These are phyloP conservation scores for Lenwebbia sp. DNA, from an alignment of 345 rosid genomes.

Conservation along the genomic window DNA sequence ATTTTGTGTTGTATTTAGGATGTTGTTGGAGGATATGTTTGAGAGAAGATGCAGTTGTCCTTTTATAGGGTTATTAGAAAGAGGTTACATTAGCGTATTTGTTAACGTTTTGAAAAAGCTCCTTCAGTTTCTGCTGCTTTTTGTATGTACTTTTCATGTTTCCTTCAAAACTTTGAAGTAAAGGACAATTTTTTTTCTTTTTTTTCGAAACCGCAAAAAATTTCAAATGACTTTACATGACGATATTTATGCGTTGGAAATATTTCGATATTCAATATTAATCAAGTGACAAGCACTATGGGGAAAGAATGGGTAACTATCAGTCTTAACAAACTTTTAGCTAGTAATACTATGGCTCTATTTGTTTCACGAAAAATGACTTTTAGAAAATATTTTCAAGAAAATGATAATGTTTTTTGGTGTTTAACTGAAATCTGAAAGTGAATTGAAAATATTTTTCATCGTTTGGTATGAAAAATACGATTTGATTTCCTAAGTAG, in stretches of 20 bases:
- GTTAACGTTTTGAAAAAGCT: neutral
- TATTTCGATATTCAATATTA: neutral
- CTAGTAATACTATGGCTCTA: neutral
- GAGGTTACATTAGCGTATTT: neutral
- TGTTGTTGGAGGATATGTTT: neutral
- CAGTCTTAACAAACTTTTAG: neutral
- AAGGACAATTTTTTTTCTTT: neutral
- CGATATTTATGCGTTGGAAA: neutral
- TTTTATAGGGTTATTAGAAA: neutral
- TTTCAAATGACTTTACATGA: neutral
- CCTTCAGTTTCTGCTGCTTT: neutral
- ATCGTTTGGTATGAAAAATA: no score
- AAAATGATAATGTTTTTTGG: no score
- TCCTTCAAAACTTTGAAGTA: no score
- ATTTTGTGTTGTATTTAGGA: neutral
- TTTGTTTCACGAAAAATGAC: no score
- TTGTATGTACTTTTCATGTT: neutral
- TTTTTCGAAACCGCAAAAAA: no score
- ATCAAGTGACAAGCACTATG: neutral
- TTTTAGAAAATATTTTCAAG: no score
- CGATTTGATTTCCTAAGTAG: no score
- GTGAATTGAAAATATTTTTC: no score
- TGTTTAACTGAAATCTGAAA: no score
- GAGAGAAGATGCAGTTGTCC: neutral
- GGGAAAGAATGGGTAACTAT: neutral